Evolutionary conservation across 1,284 basidiomycete species (phyloP).

Genomic region (Heterobasidion irregulare): DNA sequence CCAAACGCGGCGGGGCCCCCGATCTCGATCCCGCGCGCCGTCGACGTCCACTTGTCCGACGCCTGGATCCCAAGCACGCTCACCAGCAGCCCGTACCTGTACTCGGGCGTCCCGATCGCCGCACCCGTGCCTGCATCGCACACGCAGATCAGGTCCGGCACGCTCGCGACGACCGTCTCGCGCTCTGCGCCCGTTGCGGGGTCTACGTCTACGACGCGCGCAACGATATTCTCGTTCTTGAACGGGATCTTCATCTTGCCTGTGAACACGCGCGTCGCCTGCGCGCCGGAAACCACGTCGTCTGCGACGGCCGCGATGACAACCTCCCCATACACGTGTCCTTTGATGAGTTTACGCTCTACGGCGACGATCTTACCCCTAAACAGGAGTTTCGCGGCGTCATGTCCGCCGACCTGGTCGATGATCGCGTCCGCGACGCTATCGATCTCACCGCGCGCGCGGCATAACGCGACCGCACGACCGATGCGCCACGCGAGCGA

Average conservation of each 20-base stretch:
- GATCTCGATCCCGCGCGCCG: constrained; percentile 21
- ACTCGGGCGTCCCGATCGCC: constrained; percentile 23
- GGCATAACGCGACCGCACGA: constrained; percentile 4
- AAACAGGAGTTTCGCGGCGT: constrained; percentile 6
- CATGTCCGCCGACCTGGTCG: constrained; percentile 6
- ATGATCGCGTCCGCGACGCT: constrained; percentile 7
- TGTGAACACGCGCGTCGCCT: background rate
- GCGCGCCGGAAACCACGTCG: background rate
- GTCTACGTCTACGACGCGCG: constrained; percentile 3
- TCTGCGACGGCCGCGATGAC: background rate
- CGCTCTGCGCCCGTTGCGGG: background rate
- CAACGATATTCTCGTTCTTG: constrained; percentile 27
- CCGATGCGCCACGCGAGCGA: constrained; percentile 10
- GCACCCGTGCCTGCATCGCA: constrained; percentile 23
- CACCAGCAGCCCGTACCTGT: constrained; percentile 25
- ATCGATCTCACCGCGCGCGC: constrained; percentile 4
- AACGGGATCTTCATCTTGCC: constrained; percentile 20
- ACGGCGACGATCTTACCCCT: constrained; percentile 8
- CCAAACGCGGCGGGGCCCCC: constrained; percentile 17
- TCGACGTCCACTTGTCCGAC: constrained; percentile 24
- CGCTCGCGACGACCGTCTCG: constrained; percentile 18
- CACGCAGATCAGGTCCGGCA: constrained; percentile 30
- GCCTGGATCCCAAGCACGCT: constrained; percentile 26
- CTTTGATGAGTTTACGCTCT: constrained; percentile 6
- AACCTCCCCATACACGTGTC: constrained; percentile 7